Evolutionary conservation across 306 rosid species (phyloP), one percentile per base, ranked within the genome.

Genomic region (Cucurbita argyrosperma): DNA sequence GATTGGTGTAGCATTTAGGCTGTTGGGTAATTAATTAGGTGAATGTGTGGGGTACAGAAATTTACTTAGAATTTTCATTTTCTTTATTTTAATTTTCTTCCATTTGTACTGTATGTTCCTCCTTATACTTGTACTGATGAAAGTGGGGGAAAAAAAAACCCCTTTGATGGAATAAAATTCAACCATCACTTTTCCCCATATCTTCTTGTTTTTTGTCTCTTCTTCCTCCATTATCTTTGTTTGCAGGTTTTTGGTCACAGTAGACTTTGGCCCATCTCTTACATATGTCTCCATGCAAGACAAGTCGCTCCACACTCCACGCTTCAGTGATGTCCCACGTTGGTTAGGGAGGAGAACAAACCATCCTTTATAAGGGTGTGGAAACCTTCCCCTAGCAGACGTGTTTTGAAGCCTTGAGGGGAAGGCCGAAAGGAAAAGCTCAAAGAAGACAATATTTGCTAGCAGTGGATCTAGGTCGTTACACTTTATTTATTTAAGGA

Each of bases 41-140:
- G 76, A 77, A 87, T 83, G 78, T 81, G 63, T 81, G 86, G 79
- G 86, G 89, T 89, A 90, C 96, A 94, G 92, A 88, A 81, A 86
- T 80, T 84, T 79, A 80, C 85, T 57, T 82, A 72, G 87, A 72
- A 58, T 79, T 47, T 79, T 76, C 82, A 30, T 76, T 80, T 42
- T 76, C 35, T 5, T 45, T 50, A 0, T 74, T 74, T 79, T 69
- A 30, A 75, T 78, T 53, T 14, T 72, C 76, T 72, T 74, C 75
- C 62, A 80, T 80, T 79, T 84, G 90, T 73, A 79, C 77, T 83
- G 85, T 93, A 86, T 87, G 86, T 85, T 82, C 86, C 79, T 74
- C 80, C 88, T 84, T 79, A 89, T 89, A 90, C 90, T 85, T 90
- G 96, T 88, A 88, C 87, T 77, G 92, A 85, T 90, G 91, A 88